Conservation (phyloP, 2,329 filamentous ascomycete genomes). For the Fusarium mangiferae region DNA sequence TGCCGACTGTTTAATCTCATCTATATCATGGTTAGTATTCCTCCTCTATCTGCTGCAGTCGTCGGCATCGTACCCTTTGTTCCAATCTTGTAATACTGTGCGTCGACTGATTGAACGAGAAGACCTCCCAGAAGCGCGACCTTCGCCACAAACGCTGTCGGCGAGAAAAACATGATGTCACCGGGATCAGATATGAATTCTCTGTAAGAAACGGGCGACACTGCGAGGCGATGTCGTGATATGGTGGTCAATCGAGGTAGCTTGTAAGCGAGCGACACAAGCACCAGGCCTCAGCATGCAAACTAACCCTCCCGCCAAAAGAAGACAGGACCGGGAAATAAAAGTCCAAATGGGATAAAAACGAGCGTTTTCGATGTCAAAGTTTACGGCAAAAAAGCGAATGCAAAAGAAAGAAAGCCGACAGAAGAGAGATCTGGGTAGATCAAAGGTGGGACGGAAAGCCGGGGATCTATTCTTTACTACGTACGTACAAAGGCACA, state of each 20-base stretch:
- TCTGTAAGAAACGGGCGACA: background rate
- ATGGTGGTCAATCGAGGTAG: background rate
- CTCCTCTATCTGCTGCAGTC: fast-evolving
- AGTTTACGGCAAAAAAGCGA: conserved; percentile 5
- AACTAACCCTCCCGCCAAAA: background rate
- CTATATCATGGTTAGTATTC: conserved; percentile 41
- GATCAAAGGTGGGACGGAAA: conserved; percentile 28
- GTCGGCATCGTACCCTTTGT: conserved; percentile 42
- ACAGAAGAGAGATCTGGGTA: conserved; percentile 13
- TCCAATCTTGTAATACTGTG: conserved; percentile 45
- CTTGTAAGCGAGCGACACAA: conserved; percentile 34
- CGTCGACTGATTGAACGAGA: conserved; percentile 31
- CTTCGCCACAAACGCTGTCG: conserved; percentile 12
- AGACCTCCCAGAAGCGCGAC: conserved; percentile 29
- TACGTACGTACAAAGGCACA: background rate
- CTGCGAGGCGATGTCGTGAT: background rate
- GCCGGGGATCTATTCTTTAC: conserved; percentile 17
- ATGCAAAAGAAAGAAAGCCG: background rate
- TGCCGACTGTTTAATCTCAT: conserved; percentile 59
- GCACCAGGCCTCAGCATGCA: background rate
- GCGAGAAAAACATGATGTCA: conserved; percentile 11
- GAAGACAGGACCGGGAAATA: background rate
- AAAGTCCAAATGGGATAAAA: background rate
- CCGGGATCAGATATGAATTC: background rate
- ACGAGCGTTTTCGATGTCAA: conserved; percentile 8